These are phyloP conservation scores for Dothistroma septosporum DNA, from an alignment of 2,329 filamentous ascomycete species.

Conservation along the genomic window DNA sequence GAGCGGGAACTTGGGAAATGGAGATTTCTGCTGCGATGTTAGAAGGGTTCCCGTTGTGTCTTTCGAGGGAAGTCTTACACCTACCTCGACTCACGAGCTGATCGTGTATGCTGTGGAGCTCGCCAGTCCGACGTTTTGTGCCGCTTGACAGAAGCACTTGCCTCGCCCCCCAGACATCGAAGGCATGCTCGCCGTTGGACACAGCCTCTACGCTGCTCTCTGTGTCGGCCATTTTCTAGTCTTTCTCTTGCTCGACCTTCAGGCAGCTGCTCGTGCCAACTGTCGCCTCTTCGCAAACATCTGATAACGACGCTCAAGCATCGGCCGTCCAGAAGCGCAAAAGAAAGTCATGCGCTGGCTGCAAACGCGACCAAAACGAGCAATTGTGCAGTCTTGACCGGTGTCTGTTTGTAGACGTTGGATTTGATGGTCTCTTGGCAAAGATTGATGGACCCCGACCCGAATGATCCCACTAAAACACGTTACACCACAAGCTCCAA, in stretches of 20 bases:
- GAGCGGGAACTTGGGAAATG: slow-evolving; percentile 23
- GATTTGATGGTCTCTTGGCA: not conserved
- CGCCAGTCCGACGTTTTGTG: slow-evolving; percentile 45
- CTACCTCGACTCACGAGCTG: slow-evolving; percentile 43
- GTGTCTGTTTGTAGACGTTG: not conserved
- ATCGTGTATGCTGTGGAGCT: slow-evolving; percentile 44
- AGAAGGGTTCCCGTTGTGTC: slow-evolving; percentile 7
- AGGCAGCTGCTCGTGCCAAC: not conserved
- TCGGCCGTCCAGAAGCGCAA: not conserved
- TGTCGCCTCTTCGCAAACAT: not conserved
- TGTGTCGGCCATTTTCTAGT: slow-evolving; percentile 24
- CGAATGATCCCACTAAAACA: not conserved
- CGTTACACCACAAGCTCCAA: not conserved
- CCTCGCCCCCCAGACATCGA: slow-evolving; percentile 28
- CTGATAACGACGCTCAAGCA: not conserved
- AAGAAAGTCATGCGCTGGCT: not conserved
- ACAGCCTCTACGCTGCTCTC: slow-evolving; percentile 16
- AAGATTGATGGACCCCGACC: not conserved
- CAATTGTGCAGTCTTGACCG: not conserved
- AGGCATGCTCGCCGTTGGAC: slow-evolving; percentile 18
- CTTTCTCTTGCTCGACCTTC: not conserved
- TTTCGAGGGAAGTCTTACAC: slow-evolving; percentile 17
- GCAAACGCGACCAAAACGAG: not conserved
- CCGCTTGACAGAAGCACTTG: slow-evolving; percentile 45
- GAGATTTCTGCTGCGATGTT: slow-evolving; percentile 19